Base-by-base conservation (phyloP, 495 filamentous ascomycete species). In the Neurospora terricola region DNA sequence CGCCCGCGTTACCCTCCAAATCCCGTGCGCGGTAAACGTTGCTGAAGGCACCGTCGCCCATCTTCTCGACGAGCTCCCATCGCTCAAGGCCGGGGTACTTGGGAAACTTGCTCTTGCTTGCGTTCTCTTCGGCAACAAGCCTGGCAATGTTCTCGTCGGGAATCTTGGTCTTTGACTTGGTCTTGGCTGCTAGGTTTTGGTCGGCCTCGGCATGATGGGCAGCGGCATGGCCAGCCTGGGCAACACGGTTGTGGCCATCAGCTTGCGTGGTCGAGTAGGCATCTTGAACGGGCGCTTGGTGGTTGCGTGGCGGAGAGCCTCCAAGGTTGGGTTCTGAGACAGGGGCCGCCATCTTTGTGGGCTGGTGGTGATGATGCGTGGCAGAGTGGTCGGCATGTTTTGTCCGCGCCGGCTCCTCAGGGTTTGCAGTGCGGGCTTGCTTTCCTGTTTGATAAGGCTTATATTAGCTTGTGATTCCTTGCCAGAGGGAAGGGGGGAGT, bases 41-140 rank as follows among this genome's bases (percentile, higher is more conserved):
- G 86, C 95, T 98, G 86, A 99, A 99, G 59, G 96, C 96, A 70
- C 96, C 96, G 77, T 99, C 96, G 71, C 96, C 96, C 96, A 99
- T 99, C 86, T 99, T 99, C 82, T 98, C 94, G 45, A 97, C 7
- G 54, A 99, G 81, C 71, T 91, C 89, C 91, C 92, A 99, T 76
- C 96, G 86, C 73, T 98, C 96, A 30, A 99, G 83, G 42, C 94
- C 94, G 6, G 96, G 95, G 78, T 99, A 98, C 75, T 84, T 89
- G 37, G 96, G 96, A 80, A 98, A 89, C 79, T 94, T 96, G 73
- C 90, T 91, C 79, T 90, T 91, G 81, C 82, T 91, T 76, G 90
- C 90, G 70, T 92, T 91, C 84, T 99, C 96, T 81, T 99, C 96
- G 45, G 93, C 92, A 5, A 99, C 90, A 30, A 98, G 90, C 69